Evolutionary conservation across 768 basidiomycete genomes (phyloP), one percentile per base, ranked within the genome.

Genomic region (Scleroderma bovista): DNA sequence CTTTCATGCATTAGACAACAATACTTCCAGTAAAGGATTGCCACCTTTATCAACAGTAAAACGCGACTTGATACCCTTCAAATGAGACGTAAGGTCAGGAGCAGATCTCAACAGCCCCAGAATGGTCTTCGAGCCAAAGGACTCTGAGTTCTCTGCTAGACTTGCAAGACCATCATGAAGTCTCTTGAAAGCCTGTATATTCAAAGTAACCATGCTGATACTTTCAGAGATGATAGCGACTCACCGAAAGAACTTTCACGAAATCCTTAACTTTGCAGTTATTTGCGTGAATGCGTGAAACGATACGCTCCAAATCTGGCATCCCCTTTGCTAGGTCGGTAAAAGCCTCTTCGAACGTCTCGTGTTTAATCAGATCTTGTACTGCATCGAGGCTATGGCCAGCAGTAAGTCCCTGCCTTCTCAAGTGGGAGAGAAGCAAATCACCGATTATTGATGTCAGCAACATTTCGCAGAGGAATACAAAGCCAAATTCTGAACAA

Each of bases 401-500:
- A 57, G 50, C 36, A 56, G 50, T 58, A 55, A 60, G 38, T 43
- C 15, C 39, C 22, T 39, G 33, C 44, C 4, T 20, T 23, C 47
- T 47, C 50, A 47, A 50, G 44, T 44, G 51, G 20, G 32, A 54
- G 48, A 54, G 48, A 50, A 44, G 17, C 31, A 44, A 53, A 72
- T 54, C 60, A 90, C 93, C 93, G 77, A 36, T 88, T 84, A 60
- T 95, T 94, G 69, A 99, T 98, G 43, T 88, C 88, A 11, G 76
- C 64, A 32, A 84, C 82, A 34, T 88, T 81, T 26, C 86, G 81
- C 54, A 99, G 69, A 17, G 96, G 96, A 77, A 86, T 86, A 55
- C 92, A 96, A 8, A 99, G 74, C 96, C 96, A 99, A 47, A 95
- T 87, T 37, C 94, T 82, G 78, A 99, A 98, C 24, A 98, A 75